phyloP scores from a whole-genome alignment of 1,284 basidiomycete genomes.

The Trichosporon ovoides region DNA sequence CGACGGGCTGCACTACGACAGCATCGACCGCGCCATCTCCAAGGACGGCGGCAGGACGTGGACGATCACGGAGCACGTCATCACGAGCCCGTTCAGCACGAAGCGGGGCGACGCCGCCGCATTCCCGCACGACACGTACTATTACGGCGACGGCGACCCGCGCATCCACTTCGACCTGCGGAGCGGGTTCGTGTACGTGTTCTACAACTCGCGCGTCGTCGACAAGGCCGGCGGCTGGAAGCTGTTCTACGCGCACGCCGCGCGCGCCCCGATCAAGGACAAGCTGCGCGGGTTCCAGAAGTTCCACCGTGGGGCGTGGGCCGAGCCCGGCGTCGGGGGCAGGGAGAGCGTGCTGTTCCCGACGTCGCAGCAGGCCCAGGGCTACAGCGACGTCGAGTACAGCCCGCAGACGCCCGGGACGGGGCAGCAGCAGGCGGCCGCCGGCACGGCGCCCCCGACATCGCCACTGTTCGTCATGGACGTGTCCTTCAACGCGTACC shows the following conservation, averaged over 20 bases:
- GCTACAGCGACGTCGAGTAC: slow-evolving; percentile 13
- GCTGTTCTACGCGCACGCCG: slow-evolving; percentile 13
- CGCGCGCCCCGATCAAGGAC: slow-evolving; percentile 9
- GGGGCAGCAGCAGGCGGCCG: slow-evolving; percentile 2
- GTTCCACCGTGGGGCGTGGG: slow-evolving; percentile 14
- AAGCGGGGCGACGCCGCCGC: slow-evolving; percentile 6
- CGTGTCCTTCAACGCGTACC: slow-evolving; percentile 15
- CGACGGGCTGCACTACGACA: slow-evolving; percentile 19
- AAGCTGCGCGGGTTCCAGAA: slow-evolving; percentile 15
- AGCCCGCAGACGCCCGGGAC: slow-evolving; percentile 4
- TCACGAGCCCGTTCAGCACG: slow-evolving; percentile 12
- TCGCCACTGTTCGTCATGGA: slow-evolving; percentile 16
- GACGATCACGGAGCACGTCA: slow-evolving; percentile 11
- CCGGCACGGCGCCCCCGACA: slow-evolving; percentile 3
- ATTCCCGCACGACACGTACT: slow-evolving; percentile 13
- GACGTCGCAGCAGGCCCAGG: not conserved
- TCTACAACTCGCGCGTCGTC: slow-evolving; percentile 15
- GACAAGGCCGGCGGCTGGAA: slow-evolving; percentile 13
- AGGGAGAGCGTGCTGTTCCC: slow-evolving; percentile 14
- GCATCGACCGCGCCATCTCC: slow-evolving; percentile 15
- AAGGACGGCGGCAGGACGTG: slow-evolving; percentile 15
- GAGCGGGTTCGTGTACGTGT: slow-evolving; percentile 17
- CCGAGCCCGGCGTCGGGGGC: slow-evolving; percentile 13
- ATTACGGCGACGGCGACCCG: slow-evolving; percentile 18
- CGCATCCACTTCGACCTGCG: slow-evolving; percentile 8